Evolutionary conservation across 768 basidiomycete genomes (phyloP).

Genomic region (Xerocomellus amylosporus): DNA sequence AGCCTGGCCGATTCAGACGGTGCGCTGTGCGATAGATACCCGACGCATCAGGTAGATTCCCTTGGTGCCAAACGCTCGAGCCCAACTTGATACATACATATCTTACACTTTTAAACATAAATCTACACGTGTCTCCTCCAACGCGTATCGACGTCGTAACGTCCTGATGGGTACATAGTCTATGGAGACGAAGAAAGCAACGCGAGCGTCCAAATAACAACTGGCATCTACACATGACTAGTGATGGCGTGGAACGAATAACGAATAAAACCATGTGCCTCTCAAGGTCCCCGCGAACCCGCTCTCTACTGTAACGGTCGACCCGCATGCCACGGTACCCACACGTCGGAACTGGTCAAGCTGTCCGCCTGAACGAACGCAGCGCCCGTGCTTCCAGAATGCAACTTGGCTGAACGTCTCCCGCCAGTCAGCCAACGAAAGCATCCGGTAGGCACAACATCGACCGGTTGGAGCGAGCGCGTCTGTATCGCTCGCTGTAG

Average conservation of each 20-base stretch:
- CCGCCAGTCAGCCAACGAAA: slow-evolving; percentile 18
- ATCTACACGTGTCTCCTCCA: too few relatives aligned
- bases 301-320: not conserved
- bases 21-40: not conserved
- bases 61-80: not conserved
- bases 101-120: not conserved
- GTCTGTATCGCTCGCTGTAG: slow-evolving; percentile 20
- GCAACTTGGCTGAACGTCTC: slow-evolving; percentile 4
- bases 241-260: not conserved
- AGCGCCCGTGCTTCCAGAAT: not conserved
- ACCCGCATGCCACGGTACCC: slow-evolving; percentile 10
- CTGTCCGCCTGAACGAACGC: slow-evolving; percentile 11
- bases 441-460: slow-evolving; percentile 18
- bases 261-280: not conserved
- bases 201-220: not conserved
- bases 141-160: not conserved
- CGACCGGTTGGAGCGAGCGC: slow-evolving; percentile 23
- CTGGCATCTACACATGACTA: not conserved
- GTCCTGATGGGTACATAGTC: not conserved
- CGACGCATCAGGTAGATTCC: not conserved
- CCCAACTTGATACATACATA: not conserved
- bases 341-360: slow-evolving; percentile 15
- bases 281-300: not conserved
- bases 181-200: not conserved
- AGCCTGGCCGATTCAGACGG: not conserved